These are phyloP conservation scores for Trametes cingulata DNA, from an alignment of 768 basidiomycete genomes.

Conservation along the genomic window DNA sequence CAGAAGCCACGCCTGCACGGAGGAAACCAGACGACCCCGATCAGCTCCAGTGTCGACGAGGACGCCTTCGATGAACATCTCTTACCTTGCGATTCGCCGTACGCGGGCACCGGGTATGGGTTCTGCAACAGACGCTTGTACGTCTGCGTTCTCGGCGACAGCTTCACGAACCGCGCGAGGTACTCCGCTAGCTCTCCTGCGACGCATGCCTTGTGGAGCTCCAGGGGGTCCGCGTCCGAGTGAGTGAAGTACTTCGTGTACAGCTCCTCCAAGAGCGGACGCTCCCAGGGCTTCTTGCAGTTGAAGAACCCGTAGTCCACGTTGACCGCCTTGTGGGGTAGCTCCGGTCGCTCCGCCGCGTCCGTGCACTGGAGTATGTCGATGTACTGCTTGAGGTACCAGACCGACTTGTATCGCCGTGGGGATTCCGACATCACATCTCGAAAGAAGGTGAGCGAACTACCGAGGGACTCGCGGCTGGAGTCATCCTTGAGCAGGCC, in stretches of 20 bases:
- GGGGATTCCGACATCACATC: slow-evolving; percentile 30
- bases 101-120: slow-evolving; percentile 20
- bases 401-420: slow-evolving; percentile 32
- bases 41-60: no score
- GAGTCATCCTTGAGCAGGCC: background rate
- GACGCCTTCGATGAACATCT: no score
- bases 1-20: no score
- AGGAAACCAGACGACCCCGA: no score
- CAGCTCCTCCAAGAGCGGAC: slow-evolving; percentile 30
- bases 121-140: slow-evolving; percentile 36
- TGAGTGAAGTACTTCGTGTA: slow-evolving; percentile 37
- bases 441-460: background rate
- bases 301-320: slow-evolving; percentile 41
- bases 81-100: background rate
- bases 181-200: slow-evolving; percentile 35
- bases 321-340: slow-evolving; percentile 1
- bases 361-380: background rate
- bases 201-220: slow-evolving; percentile 39
- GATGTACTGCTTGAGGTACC: slow-evolving; percentile 38
- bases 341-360: background rate
- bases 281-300: slow-evolving; percentile 32
- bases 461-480: no score
- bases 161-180: slow-evolving; percentile 26
- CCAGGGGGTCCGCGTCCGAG: slow-evolving; percentile 31
- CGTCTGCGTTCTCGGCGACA: slow-evolving; percentile 23